Conservation (phyloP, 805 yeast species). For the Ogataea neopini region DNA sequence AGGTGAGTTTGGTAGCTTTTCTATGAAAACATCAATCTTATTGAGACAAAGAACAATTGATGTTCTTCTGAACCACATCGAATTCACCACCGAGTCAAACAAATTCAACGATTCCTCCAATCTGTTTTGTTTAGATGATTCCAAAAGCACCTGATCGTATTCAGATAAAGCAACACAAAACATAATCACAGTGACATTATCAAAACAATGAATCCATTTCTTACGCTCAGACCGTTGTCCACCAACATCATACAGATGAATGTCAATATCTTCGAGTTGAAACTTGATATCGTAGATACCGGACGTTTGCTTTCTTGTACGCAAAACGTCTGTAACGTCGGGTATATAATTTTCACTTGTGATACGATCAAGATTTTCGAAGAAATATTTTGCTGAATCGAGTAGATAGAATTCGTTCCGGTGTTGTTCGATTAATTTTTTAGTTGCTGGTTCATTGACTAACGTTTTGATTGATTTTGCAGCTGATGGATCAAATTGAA, state of each 20-base stretch:
- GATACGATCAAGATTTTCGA: conserved; percentile 65
- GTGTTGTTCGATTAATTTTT: conserved; percentile 54
- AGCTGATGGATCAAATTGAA: conserved; percentile 48
- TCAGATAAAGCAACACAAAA: conserved; percentile 91
- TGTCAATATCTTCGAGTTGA: conserved; percentile 65
- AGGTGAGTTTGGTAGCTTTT: conserved; percentile 79
- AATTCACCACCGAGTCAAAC: conserved; percentile 88
- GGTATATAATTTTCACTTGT: conserved; percentile 65
- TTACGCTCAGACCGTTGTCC: conserved; percentile 95
- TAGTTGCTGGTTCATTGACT: conserved; percentile 60
- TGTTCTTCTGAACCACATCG: conserved; percentile 88
- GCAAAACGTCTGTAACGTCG: conserved; percentile 70
- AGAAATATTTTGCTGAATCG: conserved; percentile 83
- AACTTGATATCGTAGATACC: conserved; percentile 86
- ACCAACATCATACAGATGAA: conserved; percentile 83
- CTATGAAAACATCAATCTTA: conserved; percentile 87
- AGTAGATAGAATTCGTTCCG: conserved; percentile 75
- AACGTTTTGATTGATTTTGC: conserved; percentile 51
- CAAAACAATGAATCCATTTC: conserved; percentile 97
- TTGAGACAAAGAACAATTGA: conserved; percentile 84
- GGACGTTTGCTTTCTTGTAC: conserved; percentile 89
- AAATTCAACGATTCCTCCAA: conserved; percentile 79
- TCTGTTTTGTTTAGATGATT: conserved; percentile 73
- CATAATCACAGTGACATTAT: conserved; percentile 84
- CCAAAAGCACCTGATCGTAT: conserved; percentile 83